phyloP scores from a whole-genome alignment of 2,329 filamentous ascomycete genomes.

The Penicillium sp. region DNA sequence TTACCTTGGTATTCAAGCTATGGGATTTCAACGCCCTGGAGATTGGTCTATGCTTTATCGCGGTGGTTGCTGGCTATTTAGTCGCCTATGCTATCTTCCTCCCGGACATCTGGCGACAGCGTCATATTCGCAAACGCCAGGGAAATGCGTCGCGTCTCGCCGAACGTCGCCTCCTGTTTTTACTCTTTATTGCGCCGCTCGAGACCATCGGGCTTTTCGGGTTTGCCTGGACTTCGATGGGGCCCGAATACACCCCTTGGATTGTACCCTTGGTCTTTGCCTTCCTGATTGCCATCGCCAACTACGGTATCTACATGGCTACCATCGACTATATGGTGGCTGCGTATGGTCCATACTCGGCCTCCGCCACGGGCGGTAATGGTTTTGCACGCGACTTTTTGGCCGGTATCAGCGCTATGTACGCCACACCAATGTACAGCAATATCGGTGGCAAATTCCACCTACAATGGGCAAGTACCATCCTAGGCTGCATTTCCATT shows the following conservation, averaged over 20 bases:
- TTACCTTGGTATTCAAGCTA: conserved; percentile 52
- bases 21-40: conserved; percentile 22
- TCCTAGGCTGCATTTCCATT: background rate
- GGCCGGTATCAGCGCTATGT: conserved; percentile 57
- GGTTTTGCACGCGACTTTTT: conserved; percentile 62
- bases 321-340: conserved; percentile 62
- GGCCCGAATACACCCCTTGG: conserved; percentile 53
- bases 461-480: background rate
- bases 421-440: conserved; percentile 47
- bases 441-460: conserved; percentile 42
- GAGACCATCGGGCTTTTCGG: conserved; percentile 59
- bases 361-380: conserved; percentile 62
- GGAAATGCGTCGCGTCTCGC: conserved; percentile 53
- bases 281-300: conserved; percentile 19
- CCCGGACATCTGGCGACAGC: conserved; percentile 47
- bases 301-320: conserved; percentile 20
- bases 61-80: conserved; percentile 54
- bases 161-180: conserved; percentile 64
- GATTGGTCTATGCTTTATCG: conserved; percentile 24
- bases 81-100: conserved; percentile 55
- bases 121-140: conserved; percentile 38
- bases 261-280: conserved; percentile 7
- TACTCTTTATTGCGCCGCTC: conserved; percentile 61
- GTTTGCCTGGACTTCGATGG: conserved; percentile 55
- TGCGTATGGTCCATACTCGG: conserved; percentile 61